These are phyloP conservation scores for Colletotrichum musicola DNA, from an alignment of 2,329 filamentous ascomycete genomes.

Conservation along the genomic window DNA sequence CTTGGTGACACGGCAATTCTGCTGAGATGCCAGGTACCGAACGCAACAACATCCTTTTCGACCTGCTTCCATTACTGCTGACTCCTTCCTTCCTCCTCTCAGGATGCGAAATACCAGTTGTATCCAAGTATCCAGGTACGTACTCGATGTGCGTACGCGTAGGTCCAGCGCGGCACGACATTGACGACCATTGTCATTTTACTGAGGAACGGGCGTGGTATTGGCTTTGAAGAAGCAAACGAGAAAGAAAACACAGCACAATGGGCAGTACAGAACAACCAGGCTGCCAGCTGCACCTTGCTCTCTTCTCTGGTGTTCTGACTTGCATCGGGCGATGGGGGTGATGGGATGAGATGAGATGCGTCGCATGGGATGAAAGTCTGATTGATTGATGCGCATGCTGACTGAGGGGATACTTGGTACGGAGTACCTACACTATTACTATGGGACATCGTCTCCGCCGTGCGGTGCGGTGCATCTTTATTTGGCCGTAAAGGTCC, in stretches of 20 bases:
- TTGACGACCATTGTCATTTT: background rate
- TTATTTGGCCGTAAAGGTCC: conserved; percentile 16
- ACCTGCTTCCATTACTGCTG: too few species aligned
- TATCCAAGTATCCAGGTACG: too few species aligned
- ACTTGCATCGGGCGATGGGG: conserved; percentile 11
- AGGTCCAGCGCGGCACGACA: background rate
- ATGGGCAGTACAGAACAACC: too few species aligned
- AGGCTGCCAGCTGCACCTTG: background rate
- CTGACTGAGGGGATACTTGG: too few species aligned
- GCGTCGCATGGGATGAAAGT: conserved; percentile 29
- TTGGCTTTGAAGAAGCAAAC: background rate
- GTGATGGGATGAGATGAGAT: conserved; percentile 26
- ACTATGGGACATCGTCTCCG: too few species aligned
- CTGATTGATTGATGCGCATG: conserved; percentile 17
- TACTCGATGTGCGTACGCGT: background rate
- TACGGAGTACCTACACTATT: too few species aligned
- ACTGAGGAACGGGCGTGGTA: background rate
- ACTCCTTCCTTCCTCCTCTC: too few species aligned
- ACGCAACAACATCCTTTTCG: too few species aligned
- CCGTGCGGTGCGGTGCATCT: background rate
- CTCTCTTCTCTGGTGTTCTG: background rate
- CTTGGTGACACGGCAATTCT: too few species aligned
- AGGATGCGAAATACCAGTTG: too few species aligned
- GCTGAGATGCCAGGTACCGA: too few species aligned
- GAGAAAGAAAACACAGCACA: background rate